Base-by-base conservation (phyloP, 345 rosid genomes). In the Syzygium aromaticum region DNA sequence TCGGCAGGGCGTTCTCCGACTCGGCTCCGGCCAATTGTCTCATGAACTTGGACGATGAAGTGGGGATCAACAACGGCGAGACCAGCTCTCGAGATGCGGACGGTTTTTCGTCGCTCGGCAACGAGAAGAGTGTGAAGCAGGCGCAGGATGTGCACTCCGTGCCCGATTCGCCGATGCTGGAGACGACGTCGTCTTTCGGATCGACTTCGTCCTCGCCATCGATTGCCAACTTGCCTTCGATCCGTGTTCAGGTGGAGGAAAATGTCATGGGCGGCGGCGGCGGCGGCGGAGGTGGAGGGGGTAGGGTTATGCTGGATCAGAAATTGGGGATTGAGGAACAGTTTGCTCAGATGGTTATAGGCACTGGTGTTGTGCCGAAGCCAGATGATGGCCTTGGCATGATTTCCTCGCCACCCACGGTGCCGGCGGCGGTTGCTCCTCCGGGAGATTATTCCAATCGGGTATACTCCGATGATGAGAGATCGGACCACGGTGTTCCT, bases 101-200 rank as follows among this genome's bases (percentile, higher is more conserved):
- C 54, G 38, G 40, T 87, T 51, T 52, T 84, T 51, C 64, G 63
- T 52, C 85, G 54, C 49, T 25, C 33, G 88, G 88, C 17, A 64
- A 84, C 63, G 88, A 73, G 73, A 93, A 93, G 91, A 93, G 91
- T 88, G 94, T 84, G 49, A 90, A 90, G 90, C 93, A 85, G 86
- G 92, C 89, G 88, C 93, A 92, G 87, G 98, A 98, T 89, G 93
- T 98, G 80, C 96, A 98, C 78, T 95, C 96, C 12, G 93, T 96
- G 85, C 99, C 99, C 25, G 99, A 98, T 90, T 98, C 99, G 67
- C 98, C 98, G 38, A 95, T 98, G 99, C 78, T 96, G 90, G 99
- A 98, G 78, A 96, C 95, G 0, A 90, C 95, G 9, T 96, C 99
- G 17, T 96, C 99, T 23, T 98, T 98, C 83, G 99, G 99, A 87